A percentile compares a stretch with the other conserved stretches of the same genome.
phyloP scores from a whole-genome alignment of 148 eudicot genomes.

The Cornus florida region DNA sequence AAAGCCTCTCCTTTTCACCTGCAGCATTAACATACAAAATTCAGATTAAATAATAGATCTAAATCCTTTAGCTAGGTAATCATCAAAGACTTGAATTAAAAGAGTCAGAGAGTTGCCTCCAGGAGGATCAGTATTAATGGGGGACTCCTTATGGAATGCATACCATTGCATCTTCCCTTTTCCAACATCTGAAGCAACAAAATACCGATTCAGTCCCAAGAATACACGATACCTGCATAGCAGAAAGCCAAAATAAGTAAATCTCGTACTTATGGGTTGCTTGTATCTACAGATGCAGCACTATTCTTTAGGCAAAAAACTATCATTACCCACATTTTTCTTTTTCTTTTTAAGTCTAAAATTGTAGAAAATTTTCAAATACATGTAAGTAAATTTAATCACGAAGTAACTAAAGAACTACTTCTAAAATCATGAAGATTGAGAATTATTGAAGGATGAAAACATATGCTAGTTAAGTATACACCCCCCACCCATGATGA shows the following conservation, averaged over 20 bases:
- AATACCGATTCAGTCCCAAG: slow-evolving; percentile 34
- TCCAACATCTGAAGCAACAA: slow-evolving; percentile 35
- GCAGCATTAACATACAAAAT: not conserved
- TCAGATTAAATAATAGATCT: not conserved
- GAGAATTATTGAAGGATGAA: not conserved
- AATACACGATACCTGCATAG: slow-evolving; percentile 24
- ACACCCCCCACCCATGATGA: too few species aligned
- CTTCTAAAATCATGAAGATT: not conserved
- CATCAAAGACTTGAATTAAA: not conserved
- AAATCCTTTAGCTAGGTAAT: not conserved
- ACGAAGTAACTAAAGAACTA: not conserved
- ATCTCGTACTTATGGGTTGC: not conserved
- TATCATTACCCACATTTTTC: not conserved
- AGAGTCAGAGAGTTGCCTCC: slow-evolving; percentile 7
- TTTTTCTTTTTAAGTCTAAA: too few species aligned
- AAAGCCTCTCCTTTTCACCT: slow-evolving; percentile 27
- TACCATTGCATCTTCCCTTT: slow-evolving; percentile 37
- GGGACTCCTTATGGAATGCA: slow-evolving; percentile 25
- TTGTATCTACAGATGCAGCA: not conserved
- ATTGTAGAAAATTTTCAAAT: not conserved
- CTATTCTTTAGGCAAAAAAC: not conserved
- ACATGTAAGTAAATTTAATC: too few species aligned
- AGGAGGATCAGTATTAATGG: slow-evolving; percentile 7
- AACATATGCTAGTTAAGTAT: too few species aligned
- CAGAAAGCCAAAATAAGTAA: slow-evolving; percentile 14